Evolutionary conservation across 2,329 filamentous ascomycete species (phyloP), one percentile per base, ranked within the genome.

Genomic region (Exutisphaerella laricina): DNA sequence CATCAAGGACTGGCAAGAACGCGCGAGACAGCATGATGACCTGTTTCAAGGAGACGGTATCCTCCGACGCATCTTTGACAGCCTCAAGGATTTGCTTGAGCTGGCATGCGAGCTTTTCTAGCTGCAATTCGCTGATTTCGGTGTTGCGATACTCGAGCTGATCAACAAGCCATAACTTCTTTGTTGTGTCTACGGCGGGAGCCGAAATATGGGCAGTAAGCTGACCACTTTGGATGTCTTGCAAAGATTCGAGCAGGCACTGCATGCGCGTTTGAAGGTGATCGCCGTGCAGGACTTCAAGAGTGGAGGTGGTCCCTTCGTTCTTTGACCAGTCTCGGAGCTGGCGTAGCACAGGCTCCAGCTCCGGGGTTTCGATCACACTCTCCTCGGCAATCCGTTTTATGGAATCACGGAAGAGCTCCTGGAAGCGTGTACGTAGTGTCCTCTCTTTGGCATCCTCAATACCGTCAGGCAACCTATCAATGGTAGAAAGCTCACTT

Each of bases 1-100:
- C 83, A 36, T 79, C 70, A 3, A 94, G 59, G 21, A 97, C 80
- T 0, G 92, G 88, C 14, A 78, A 60, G 1, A 84, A 14, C 12
- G 41, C 30, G 8, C 36, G 21, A 20, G 37, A 44, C 9, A 49
- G 7, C 8, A 16, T 12, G 7, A 38, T 35, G 16, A 46, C n/a
- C 12, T 43, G 31, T 8, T 14, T 28, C 25, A 43, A 17, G n/a
- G 20, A 16, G 10, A 25, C 22, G 6, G 14, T 14, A 30, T 9
- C 10, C 18, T 20, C 12, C 8, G 22, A 12, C 5, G 7, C 17
- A 34, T 13, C 8, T 12, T 20, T 5, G 14, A 10, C 6, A n/a
- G 34, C n/a, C 28, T 7, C 17, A 42, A 42, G 30, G 4, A 33
- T 1, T 12, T 33, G 30, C 10, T 3, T 12, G 14, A 33, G 8